Evolutionary conservation across 257 asterid species (phyloP), one percentile per base, ranked within the genome.

Genomic region (Jacaranda copaia): DNA sequence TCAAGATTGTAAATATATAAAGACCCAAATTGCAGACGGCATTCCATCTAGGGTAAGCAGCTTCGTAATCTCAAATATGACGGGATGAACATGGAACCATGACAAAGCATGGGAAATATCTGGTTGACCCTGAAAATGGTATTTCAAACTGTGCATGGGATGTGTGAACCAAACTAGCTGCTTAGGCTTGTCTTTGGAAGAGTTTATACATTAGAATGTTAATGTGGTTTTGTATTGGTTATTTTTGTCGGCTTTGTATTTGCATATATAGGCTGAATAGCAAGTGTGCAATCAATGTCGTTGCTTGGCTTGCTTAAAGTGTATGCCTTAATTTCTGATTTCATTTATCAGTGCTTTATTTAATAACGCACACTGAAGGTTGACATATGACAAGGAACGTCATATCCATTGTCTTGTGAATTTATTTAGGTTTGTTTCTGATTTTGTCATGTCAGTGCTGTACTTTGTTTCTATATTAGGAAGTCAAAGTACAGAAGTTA

Each of bases 371-470:
- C 20, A 51, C 18, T 4, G 36, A 13, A 45, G 42, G 43, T 11
- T 72, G 67, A 42, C 13, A 4, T 25, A 42, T 72, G 77, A 39
- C 11, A 49, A 11, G 42, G 9, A 12, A 46, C 8, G 20, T 35
- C 66, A 51, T 18, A 18, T 55, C 8, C 75, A 25, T 13, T 13
- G 13, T 70, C 62, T 60, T 57, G 81, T 13, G 16, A 39, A 82
- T 61, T 19, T 62, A 52, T 60, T 10, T 18, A 14, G 32, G 51
- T 68, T 39, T 18, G 0, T 15, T 18, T 70, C 77, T 70, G 77
- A 32, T 52, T 60, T 71, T 43, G 58, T 62, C 53, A 14, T 14
- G 20, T 68, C n/a, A 7, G 45, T 15, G 49, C 65, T 12, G 32
- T 14, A 16, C 70, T 39, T 40, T 42, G 16, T 51, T 68, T 52